phyloP scores from a whole-genome alignment of 768 basidiomycete species.

The Rhodotorula graminis region DNA sequence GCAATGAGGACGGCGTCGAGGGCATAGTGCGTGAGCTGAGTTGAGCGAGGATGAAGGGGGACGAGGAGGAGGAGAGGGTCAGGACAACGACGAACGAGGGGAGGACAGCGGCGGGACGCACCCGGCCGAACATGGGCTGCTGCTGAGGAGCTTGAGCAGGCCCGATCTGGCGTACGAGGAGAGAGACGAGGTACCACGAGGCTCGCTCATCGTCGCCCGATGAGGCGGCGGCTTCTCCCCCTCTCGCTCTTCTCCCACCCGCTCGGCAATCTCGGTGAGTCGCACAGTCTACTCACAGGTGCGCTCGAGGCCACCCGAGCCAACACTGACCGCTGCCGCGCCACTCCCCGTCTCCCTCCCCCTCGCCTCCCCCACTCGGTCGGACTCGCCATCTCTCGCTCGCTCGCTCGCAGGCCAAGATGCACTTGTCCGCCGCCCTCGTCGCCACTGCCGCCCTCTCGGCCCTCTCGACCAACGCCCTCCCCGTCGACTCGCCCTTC shows the following conservation, averaged over 20 bases:
- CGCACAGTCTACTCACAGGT: too few relatives aligned
- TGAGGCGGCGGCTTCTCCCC: neutral
- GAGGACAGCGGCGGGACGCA: neutral
- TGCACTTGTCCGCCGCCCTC: neutral
- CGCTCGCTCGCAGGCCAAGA: neutral
- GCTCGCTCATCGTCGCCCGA: too few relatives aligned
- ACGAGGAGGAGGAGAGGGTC: neutral
- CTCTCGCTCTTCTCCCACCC: too few relatives aligned
- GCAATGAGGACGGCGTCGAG: constrained; percentile 21
- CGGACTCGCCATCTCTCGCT: neutral
- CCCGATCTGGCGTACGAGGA: too few relatives aligned
- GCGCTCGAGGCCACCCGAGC: neutral
- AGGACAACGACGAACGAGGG: neutral
- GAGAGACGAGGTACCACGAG: too few relatives aligned
- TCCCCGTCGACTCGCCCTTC: constrained; percentile 1
- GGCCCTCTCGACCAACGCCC: constrained; percentile 6
- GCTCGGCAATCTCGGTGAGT: neutral
- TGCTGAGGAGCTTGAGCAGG: neutral
- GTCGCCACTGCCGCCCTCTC: neutral
- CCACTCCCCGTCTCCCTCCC: neutral
- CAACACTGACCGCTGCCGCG: neutral
- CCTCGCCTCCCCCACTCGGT: neutral
- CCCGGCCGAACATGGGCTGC: constrained; percentile 10
- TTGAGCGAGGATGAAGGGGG: neutral
- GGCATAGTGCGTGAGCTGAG: constrained; percentile 14